A percentile compares a stretch with the other conserved stretches of the same genome.
These are phyloP conservation scores for Syncephalastrum sp. DNA, from an alignment of 371 early-diverging fungal species.

Conservation along the genomic window DNA sequence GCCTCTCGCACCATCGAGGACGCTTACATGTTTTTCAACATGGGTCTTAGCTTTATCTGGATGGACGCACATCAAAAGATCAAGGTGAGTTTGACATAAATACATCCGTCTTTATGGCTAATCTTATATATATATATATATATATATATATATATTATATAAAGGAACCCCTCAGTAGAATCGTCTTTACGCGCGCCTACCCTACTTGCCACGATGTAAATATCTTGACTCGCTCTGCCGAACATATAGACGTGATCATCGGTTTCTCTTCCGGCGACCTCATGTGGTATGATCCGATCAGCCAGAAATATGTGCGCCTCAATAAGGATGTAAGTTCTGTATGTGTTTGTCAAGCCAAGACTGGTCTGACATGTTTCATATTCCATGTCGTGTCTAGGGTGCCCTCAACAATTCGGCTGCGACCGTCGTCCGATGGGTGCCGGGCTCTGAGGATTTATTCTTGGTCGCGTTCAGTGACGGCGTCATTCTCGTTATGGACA, in stretches of 20 bases:
- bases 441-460: conserved; percentile 83
- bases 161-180: conserved; percentile 76
- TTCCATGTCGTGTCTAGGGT: conserved; percentile 39
- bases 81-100: conserved; percentile 35
- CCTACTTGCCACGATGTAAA: conserved; percentile 91
- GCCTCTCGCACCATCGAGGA: conserved; percentile 58
- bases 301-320: conserved; percentile 60
- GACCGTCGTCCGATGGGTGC: conserved; percentile 87
- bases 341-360: background rate
- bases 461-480: conserved; percentile 81
- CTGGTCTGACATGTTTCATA: background rate
- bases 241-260: conserved; percentile 73
- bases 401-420: conserved; percentile 67
- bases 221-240: conserved; percentile 58
- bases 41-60: conserved; percentile 73
- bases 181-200: conserved; percentile 76
- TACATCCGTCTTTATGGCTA: background rate
- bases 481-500: conserved; percentile 75
- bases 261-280: conserved; percentile 87
- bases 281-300: conserved; percentile 77
- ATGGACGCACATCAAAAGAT: conserved; percentile 60
- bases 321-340: conserved; percentile 36
- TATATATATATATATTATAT: too few relatives aligned
- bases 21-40: conserved; percentile 75
- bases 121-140: background rate